These are phyloP conservation scores for Avena eriantha DNA, from an alignment of 176 grass and related monocot genomes.

Conservation along the genomic window DNA sequence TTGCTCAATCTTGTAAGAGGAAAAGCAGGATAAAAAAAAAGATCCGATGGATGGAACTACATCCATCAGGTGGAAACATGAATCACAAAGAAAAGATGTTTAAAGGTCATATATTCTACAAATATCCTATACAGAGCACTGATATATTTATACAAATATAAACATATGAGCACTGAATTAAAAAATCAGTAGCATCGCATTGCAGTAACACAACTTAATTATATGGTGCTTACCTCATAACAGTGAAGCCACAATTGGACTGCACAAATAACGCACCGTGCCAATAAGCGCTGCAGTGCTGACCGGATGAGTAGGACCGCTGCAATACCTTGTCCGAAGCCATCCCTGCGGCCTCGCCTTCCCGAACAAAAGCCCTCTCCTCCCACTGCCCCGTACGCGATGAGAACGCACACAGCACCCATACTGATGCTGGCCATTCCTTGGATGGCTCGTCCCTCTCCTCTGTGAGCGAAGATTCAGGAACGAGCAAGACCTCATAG, in stretches of 20 bases:
- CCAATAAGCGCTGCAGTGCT: neutral
- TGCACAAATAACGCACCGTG: neutral
- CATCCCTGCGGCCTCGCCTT: neutral
- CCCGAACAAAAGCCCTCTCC: neutral
- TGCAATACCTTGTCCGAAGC: neutral
- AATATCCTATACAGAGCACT: neutral
- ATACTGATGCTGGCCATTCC: slow-evolving; percentile 10
- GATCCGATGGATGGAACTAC: neutral
- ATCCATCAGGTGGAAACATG: neutral
- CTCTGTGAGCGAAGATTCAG: neutral
- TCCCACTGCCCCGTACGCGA: slow-evolving; percentile 15
- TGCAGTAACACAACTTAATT: slow-evolving; percentile 1
- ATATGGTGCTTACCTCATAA: slow-evolving; percentile 15
- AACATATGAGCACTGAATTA: neutral
- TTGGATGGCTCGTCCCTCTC: neutral
- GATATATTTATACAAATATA: neutral
- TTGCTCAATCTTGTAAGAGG: neutral
- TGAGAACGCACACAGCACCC: neutral
- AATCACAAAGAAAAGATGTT: neutral
- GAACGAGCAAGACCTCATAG: slow-evolving; percentile 8
- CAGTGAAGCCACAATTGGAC: neutral
- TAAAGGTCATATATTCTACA: slow-evolving; percentile 2
- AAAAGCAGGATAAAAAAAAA: neutral
- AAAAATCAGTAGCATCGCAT: neutral
- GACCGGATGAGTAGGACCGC: neutral